Percentiles rank a stretch among this genome's conserved stretches.
Conservation (phyloP, 2,329 filamentous ascomycete species). For the Periconia sp. region DNA sequence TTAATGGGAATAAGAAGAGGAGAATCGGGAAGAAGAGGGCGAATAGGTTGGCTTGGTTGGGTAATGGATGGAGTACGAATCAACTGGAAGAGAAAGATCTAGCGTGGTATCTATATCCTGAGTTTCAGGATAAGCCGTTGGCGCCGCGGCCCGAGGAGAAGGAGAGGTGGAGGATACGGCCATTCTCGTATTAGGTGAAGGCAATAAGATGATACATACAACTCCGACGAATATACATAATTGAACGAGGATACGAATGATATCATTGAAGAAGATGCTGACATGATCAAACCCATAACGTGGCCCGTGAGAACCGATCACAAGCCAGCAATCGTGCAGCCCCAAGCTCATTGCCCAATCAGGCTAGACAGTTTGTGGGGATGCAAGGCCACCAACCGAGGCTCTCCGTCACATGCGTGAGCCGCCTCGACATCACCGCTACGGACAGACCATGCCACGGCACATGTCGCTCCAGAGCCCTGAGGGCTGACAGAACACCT, state of each 20-base stretch:
- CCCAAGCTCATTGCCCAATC: slow-evolving; percentile 2
- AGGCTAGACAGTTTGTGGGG: slow-evolving; percentile 8
- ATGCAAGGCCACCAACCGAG: slow-evolving; percentile 5
- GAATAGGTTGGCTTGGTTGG: slow-evolving; percentile 41
- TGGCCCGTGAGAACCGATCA: neutral
- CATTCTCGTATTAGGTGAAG: slow-evolving; percentile 43
- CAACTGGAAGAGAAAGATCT: slow-evolving; percentile 42
- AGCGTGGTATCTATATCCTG: slow-evolving; percentile 51
- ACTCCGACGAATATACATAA: neutral
- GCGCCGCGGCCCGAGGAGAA: slow-evolving; percentile 48
- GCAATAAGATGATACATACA: neutral
- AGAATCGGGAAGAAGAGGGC: no score
- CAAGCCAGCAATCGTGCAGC: slow-evolving; percentile 4
- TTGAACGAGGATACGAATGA: neutral
- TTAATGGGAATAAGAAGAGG: slow-evolving; percentile 10
- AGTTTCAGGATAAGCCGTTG: slow-evolving; percentile 46
- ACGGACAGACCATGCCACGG: neutral
- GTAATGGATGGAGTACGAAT: slow-evolving; percentile 38
- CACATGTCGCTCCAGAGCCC: neutral
- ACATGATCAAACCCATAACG: neutral
- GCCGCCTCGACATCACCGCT: slow-evolving; percentile 5
- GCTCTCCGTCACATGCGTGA: slow-evolving; percentile 7
- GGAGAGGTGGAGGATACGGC: slow-evolving; percentile 37
- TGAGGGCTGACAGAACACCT: neutral
- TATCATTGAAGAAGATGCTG: neutral